Evolutionary conservation across 2,329 filamentous ascomycete genomes (phyloP).

Genomic region (Colletotrichum sp.): DNA sequence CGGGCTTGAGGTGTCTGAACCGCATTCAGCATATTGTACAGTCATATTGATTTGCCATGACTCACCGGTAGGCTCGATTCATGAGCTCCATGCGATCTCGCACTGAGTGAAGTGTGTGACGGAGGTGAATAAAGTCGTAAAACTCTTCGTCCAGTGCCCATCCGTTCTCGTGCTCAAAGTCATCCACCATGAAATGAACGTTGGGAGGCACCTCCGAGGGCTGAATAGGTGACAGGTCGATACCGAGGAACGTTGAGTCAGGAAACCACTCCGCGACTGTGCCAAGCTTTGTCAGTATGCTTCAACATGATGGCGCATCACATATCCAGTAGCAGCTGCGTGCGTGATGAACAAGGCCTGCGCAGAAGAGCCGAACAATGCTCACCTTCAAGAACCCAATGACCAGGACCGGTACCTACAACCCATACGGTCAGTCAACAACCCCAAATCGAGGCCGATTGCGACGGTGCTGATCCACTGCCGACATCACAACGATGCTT

Average conservation of each 20-base stretch:
- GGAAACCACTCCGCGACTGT: constrained; percentile 54
- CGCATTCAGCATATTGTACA: background rate
- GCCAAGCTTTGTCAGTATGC: constrained; percentile 11
- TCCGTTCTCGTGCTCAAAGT: constrained; percentile 55
- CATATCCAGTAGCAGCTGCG: background rate
- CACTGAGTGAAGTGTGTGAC: constrained; percentile 51
- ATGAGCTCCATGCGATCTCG: constrained; percentile 45
- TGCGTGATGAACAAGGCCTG: background rate
- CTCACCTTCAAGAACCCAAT: constrained; percentile 57
- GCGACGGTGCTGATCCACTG: background rate
- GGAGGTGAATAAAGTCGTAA: constrained; percentile 56
- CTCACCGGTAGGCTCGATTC: constrained; percentile 47
- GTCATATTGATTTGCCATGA: background rate
- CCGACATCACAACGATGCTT: background rate
- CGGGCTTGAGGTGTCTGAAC: constrained; percentile 54
- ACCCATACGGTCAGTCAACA: constrained; percentile 19
- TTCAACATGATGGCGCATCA: background rate
- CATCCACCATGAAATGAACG: constrained; percentile 56
- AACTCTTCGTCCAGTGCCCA: constrained; percentile 51
- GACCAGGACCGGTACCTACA: constrained; percentile 55
- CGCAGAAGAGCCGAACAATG: constrained; percentile 6
- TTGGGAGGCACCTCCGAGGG: constrained; percentile 57
- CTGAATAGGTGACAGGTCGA: constrained; percentile 59
- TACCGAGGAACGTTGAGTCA: constrained; percentile 47
- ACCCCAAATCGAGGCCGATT: background rate